phyloP scores from a whole-genome alignment of 2,329 filamentous ascomycete species.

The Celoporthe dispersa region DNA sequence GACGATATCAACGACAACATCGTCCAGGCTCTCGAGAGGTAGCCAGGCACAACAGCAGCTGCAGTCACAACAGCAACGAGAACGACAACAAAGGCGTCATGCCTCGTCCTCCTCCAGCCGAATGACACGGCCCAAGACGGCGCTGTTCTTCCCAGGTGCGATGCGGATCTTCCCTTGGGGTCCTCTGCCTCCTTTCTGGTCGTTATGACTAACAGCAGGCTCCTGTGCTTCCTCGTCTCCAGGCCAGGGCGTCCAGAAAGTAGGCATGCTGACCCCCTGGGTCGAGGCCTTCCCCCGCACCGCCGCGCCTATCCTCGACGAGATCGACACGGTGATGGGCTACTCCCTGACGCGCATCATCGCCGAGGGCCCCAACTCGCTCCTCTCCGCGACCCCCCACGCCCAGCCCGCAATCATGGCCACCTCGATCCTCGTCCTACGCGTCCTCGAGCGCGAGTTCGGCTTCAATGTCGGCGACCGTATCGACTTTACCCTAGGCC shows the following conservation, averaged over 20 bases:
- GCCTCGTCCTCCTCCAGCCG: conserved; percentile 14
- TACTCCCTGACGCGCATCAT: conserved; percentile 79
- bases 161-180: conserved; percentile 22
- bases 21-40: conserved; percentile 7
- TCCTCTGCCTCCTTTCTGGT: background rate
- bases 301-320: conserved; percentile 75
- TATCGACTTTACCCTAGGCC: conserved; percentile 83
- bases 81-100: conserved; percentile 22
- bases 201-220: conserved; percentile 9
- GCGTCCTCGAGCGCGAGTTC: conserved; percentile 84
- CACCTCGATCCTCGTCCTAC: conserved; percentile 85
- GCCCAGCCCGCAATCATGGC: conserved; percentile 97
- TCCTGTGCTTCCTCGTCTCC: conserved; percentile 4
- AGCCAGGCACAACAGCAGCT: background rate
- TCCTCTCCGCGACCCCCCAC: conserved; percentile 81
- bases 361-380: conserved; percentile 74
- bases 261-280: conserved; percentile 88
- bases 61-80: background rate
- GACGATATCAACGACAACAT: background rate
- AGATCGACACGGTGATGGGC: conserved; percentile 79
- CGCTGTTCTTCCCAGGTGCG: conserved; percentile 64
- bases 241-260: conserved; percentile 89
- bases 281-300: conserved; percentile 82
- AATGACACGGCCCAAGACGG: conserved; percentile 48
- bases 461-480: conserved; percentile 71